Conservation (phyloP, 2,329 filamentous ascomycete species). For the Didymella glomerata region DNA sequence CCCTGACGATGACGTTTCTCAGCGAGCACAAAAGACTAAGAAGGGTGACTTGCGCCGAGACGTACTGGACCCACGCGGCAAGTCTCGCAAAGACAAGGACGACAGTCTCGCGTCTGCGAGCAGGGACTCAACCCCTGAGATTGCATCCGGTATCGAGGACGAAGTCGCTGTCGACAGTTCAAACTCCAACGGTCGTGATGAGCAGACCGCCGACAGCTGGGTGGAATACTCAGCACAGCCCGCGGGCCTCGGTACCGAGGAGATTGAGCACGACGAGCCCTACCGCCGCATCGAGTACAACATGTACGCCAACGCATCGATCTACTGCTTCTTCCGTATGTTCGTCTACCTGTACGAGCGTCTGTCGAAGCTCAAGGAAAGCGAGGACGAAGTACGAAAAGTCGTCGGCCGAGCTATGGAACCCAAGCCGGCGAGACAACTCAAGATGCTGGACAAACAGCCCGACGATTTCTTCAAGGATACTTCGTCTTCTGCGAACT, state of each 20-base stretch:
- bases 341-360: conserved; percentile 91
- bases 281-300: conserved; percentile 85
- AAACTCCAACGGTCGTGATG: conserved; percentile 63
- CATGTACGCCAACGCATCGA: conserved; percentile 88
- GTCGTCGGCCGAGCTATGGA: conserved; percentile 77
- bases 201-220: conserved; percentile 72
- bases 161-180: conserved; percentile 72
- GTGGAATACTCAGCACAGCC: conserved; percentile 64
- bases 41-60: conserved; percentile 77
- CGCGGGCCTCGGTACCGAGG: conserved; percentile 66
- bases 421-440: conserved; percentile 80
- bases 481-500: conserved; percentile 69
- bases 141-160: conserved; percentile 78
- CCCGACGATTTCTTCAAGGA: conserved; percentile 77
- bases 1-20: conserved; percentile 75
- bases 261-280: conserved; percentile 77
- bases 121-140: conserved; percentile 88
- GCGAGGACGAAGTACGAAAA: conserved; percentile 74
- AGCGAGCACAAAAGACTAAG: conserved; percentile 71
- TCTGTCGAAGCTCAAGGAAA: conserved; percentile 82
- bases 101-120: conserved; percentile 80
- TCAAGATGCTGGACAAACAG: conserved; percentile 83
- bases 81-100: conserved; percentile 77
- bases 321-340: conserved; percentile 94
- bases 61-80: conserved; percentile 82